Percentiles rank a stretch among this genome's conserved stretches.
Conservation (phyloP, 164 flowering plant species). For the Tetrastigma voinierianum region DNA sequence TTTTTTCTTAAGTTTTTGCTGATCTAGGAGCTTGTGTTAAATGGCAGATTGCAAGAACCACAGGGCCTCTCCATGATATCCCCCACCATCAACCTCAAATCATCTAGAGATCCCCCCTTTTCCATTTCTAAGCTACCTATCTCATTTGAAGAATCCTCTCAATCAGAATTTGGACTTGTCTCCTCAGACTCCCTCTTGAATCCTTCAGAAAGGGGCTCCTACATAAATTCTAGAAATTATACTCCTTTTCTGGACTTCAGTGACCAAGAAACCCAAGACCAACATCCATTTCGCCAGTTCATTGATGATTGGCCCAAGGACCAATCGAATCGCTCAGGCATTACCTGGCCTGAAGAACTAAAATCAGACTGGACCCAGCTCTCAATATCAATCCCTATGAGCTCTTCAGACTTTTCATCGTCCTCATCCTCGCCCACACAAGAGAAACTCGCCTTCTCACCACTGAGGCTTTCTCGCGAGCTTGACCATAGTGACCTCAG, state of each 20-base stretch:
- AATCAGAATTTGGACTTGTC: conserved; percentile 27
- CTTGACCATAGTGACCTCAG: conserved; percentile 14
- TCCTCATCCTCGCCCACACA: conserved; percentile 34
- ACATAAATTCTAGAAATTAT: conserved; percentile 13
- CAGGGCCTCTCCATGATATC: conserved; percentile 14
- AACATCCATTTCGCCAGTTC: conserved; percentile 25
- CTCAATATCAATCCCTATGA: conserved; percentile 42
- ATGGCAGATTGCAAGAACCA: conserved; percentile 23
- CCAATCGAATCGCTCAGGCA: conserved; percentile 12
- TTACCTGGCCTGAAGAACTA: conserved; percentile 26
- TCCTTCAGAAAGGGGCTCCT: conserved; percentile 24
- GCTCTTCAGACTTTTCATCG: conserved; percentile 28
- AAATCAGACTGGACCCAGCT: conserved; percentile 43
- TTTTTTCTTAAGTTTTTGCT: conserved; percentile 3
- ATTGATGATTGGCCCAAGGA: conserved; percentile 32
- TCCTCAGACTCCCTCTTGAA: conserved; percentile 33
- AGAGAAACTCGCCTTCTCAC: conserved; percentile 24
- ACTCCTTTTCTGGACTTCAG: conserved; percentile 16
- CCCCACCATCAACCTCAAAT: conserved; percentile 12
- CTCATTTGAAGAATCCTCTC: conserved; percentile 12
- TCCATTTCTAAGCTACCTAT: conserved; percentile 13
- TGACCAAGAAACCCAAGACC: conserved; percentile 20
- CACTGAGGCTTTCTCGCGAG: conserved; percentile 28
- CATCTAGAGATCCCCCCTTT: conserved; percentile 17
- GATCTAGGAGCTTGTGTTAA: conserved; percentile 4